These are phyloP conservation scores for Cutaneotrichosporon cyanovorans DNA, from an alignment of 1,284 basidiomycete species.

Conservation along the genomic window DNA sequence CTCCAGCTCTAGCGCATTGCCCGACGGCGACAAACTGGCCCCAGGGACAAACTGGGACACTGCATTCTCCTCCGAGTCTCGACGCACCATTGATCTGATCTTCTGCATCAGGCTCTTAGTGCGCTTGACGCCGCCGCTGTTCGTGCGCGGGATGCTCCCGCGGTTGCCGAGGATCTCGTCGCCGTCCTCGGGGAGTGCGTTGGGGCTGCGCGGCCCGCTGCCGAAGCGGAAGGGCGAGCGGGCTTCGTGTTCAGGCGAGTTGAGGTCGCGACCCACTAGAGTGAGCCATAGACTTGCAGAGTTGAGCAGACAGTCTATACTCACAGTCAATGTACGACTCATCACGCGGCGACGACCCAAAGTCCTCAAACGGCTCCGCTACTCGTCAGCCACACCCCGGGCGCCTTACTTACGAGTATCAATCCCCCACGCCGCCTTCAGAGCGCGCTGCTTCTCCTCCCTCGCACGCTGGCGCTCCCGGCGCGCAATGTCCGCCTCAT, in stretches of 20 bases:
- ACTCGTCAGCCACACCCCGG: conserved; percentile 11
- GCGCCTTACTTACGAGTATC: conserved; percentile 38
- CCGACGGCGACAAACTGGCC: too few species aligned
- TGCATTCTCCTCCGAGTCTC: conserved; percentile 3
- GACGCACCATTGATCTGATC: conserved; percentile 47
- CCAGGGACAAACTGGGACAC: neutral
- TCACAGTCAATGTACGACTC: conserved; percentile 16
- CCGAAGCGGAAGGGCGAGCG: conserved; percentile 32
- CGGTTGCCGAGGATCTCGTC: neutral
- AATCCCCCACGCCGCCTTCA: conserved; percentile 46
- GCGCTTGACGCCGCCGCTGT: conserved; percentile 40
- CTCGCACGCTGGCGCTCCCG: conserved; percentile 35
- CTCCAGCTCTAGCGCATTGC: too few species aligned
- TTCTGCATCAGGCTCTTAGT: conserved; percentile 48
- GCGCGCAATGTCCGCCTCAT: conserved; percentile 30
- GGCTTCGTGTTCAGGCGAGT: conserved; percentile 6
- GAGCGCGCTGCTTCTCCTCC: conserved; percentile 40
- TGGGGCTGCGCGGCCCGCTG: conserved; percentile 7
- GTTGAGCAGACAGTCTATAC: neutral
- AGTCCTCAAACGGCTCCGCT: conserved; percentile 47
- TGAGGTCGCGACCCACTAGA: conserved; percentile 20
- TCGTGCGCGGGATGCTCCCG: too few species aligned
- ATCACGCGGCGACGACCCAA: conserved; percentile 37
- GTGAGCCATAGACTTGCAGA: neutral
- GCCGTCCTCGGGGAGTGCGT: conserved; percentile 7